Base-by-base conservation (phyloP, 2,329 filamentous ascomycete genomes). In the Zarea fungicola region DNA sequence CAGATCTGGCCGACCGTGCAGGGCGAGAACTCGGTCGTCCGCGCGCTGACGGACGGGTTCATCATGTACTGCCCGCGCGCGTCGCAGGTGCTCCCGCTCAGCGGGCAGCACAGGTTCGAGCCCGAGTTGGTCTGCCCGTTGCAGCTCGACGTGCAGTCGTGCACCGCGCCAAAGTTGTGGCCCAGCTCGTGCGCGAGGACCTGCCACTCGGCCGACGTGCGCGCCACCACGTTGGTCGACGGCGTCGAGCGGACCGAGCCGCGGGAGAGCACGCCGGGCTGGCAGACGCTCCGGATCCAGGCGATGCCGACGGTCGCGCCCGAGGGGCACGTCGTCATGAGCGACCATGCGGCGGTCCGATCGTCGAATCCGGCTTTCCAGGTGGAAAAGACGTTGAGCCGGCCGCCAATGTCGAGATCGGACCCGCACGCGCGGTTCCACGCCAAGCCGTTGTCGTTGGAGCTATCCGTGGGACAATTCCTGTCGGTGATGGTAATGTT, bases 1-100 rank as follows among this genome's bases (percentile, higher is more conserved):
- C 90, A 96, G 48, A 96, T 85, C 56, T 93, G 95, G 41, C 91
- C 90, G 50, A 96, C 75, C 3, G 83, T 84, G 67, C 90, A 96
- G 2, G 83, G 76, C 1, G 88, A 95, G 65, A 96, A 96, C 28
- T 75, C 70, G 0, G 76, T 83, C 60, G 95, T 85, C 34, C 80
- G 77, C 6, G 74, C 64, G 7, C 75, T 76, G 1, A 89, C 89
- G 21, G 84, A 88, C 0, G 90, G 91, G 62, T 96, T 95, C 90
- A 96, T 96, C 64, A 96, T 86, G 65, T 81, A 96, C 51, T 75
- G 68, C 10, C 78, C 82, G 35, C 76, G 70, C 18, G 90, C 89
- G 65, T 91, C 74, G 64, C 90, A 96, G 0, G 70, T 76, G 16
- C 55, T 63, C 10, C 69, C 56, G 55, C 75, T 84, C 2, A 92